Evolutionary conservation across 257 asterid genomes (phyloP).

Genomic region (Nicotiana otophora): DNA sequence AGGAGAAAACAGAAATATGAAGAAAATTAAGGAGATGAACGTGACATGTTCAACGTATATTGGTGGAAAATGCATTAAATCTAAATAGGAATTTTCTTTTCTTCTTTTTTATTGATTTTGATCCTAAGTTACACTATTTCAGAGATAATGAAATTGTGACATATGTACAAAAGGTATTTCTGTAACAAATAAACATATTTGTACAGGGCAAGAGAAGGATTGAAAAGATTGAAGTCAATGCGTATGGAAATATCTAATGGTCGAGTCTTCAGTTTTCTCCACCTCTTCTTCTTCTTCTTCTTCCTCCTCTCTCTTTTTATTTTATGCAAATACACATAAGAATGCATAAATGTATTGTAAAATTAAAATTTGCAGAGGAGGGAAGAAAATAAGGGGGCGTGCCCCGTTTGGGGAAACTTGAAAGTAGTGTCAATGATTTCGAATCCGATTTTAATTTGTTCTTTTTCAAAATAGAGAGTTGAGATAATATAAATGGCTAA

Average conservation of each 20-base stretch:
- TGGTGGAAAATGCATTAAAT: not conserved
- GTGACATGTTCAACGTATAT: conserved; percentile 3
- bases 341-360: not conserved
- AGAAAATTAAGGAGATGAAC: not conserved
- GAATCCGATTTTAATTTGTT: not conserved
- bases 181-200: not conserved
- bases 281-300: conserved; percentile 10
- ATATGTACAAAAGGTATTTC: not conserved
- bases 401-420: conserved; percentile 4
- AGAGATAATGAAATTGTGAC: not conserved
- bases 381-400: conserved; percentile 7
- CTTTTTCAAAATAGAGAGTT: not conserved
- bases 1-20: not conserved
- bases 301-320: conserved; percentile 7
- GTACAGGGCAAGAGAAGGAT: not conserved
- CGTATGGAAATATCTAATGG: not conserved
- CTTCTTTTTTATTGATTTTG: not conserved
- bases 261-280: not conserved
- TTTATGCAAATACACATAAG: not conserved
- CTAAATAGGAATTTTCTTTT: not conserved
- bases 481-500: not conserved
- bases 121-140: not conserved
- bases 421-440: not conserved
- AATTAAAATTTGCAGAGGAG: not conserved
- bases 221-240: not conserved